phyloP scores from a whole-genome alignment of 108 stramenopile species.

The Cyclotella choctawhatcheeana region DNA sequence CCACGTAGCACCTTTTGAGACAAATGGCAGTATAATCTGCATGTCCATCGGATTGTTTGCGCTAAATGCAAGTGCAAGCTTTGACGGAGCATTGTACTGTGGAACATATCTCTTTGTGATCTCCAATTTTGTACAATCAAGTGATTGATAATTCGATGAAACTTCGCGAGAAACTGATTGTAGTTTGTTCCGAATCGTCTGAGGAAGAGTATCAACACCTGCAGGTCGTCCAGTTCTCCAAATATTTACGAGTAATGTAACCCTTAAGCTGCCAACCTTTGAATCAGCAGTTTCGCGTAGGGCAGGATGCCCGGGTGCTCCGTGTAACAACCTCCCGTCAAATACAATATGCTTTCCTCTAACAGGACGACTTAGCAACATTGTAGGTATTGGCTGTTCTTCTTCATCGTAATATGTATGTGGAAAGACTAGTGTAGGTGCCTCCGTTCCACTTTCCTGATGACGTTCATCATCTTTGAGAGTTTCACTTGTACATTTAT shows the following conservation, averaged over 20 bases:
- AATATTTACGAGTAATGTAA: slow-evolving; percentile 93
- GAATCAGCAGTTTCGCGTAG: slow-evolving; percentile 28
- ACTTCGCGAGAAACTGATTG: slow-evolving; percentile 7
- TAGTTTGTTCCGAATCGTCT: slow-evolving; percentile 42
- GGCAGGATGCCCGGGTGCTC: slow-evolving; percentile 72
- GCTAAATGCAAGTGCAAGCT: slow-evolving; percentile 8
- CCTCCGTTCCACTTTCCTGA: slow-evolving; percentile 3
- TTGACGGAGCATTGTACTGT: slow-evolving; percentile 1
- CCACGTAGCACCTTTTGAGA: slow-evolving; percentile 57
- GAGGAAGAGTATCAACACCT: slow-evolving; percentile 59
- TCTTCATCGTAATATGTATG: slow-evolving; percentile 72
- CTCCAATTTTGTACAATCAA: slow-evolving; percentile 22
- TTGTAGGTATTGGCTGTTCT: slow-evolving; percentile 55
- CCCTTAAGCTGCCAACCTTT: slow-evolving; percentile 36
- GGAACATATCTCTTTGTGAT: slow-evolving; percentile 32
- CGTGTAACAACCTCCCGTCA: slow-evolving; percentile 90
- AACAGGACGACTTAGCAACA: slow-evolving; percentile 72
- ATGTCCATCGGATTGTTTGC: slow-evolving; percentile 13
- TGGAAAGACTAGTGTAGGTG: slow-evolving; percentile 75
- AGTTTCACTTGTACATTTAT: no score
- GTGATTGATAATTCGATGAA: background rate
- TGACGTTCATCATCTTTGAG: background rate
- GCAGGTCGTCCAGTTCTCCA: slow-evolving; percentile 74
- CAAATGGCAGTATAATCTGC: slow-evolving; percentile 63
- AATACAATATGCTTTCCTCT: slow-evolving; percentile 87